phyloP scores from a whole-genome alignment of 352 stramenopile species.

The Paralagenidium karlingii region DNA sequence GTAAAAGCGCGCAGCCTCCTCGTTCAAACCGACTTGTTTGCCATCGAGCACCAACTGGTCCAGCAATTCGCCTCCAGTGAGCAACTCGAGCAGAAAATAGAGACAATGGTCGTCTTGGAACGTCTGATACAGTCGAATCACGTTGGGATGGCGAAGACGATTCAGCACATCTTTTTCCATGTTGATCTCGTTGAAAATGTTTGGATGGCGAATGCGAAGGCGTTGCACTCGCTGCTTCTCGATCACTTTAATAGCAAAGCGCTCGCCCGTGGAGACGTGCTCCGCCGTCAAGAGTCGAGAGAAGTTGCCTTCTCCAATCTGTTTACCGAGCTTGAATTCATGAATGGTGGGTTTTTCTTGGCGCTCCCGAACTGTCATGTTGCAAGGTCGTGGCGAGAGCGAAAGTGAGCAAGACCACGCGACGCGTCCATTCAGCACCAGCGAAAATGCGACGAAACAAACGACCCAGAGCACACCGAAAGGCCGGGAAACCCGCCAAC shows the following conservation, averaged over 20 bases:
- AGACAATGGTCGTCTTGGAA: constrained; percentile 94
- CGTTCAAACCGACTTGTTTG: constrained; percentile 57
- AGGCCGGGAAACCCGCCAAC: too few relatives aligned
- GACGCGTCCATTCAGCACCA: too few relatives aligned
- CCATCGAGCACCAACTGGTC: constrained; percentile 75
- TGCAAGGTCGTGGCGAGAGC: too few relatives aligned
- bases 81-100: constrained; percentile 94
- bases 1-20: constrained; percentile 77
- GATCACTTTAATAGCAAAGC: constrained; percentile 95
- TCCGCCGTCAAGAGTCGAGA: constrained; percentile 83
- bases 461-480: too few relatives aligned
- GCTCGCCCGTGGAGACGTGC: constrained; percentile 83
- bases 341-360: constrained; percentile 64
- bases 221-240: constrained; percentile 83
- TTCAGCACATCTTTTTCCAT: constrained; percentile 96
- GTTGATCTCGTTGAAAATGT: constrained; percentile 97
- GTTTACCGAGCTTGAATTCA: constrained; percentile 49
- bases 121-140: constrained; percentile 92
- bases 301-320: constrained; percentile 90
- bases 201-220: constrained; percentile 88
- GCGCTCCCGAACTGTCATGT: too few relatives aligned
- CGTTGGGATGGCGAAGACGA: constrained; percentile 78
- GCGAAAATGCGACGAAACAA: too few relatives aligned
- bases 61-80: constrained; percentile 88
- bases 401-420: too few relatives aligned